phyloP scores from a whole-genome alignment of 2,329 filamentous ascomycete species.

The Cadophora luteo-olivacea region DNA sequence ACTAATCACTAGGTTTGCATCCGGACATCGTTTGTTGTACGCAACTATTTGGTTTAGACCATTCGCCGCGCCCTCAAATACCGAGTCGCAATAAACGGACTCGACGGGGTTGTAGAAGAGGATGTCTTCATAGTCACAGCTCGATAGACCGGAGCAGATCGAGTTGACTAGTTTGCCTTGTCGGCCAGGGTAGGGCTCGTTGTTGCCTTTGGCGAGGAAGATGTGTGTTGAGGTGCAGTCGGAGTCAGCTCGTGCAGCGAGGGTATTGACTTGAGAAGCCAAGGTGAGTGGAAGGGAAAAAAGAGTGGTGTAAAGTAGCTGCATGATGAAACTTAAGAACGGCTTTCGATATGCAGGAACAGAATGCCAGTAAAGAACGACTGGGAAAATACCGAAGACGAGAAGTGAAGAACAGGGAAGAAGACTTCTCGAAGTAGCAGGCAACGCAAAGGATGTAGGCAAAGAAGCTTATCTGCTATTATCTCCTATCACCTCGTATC shows the following conservation, averaged over 20 bases:
- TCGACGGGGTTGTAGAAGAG: constrained; percentile 37
- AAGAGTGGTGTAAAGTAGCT: neutral
- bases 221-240: constrained; percentile 22
- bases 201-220: constrained; percentile 41
- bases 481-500: neutral
- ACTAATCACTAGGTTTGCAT: constrained; percentile 50
- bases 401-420: neutral
- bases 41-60: constrained; percentile 48
- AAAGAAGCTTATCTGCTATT: neutral
- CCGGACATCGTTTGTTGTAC: constrained; percentile 50
- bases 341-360: neutral
- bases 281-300: constrained; percentile 2
- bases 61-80: constrained; percentile 47
- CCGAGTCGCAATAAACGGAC: constrained; percentile 46
- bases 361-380: neutral
- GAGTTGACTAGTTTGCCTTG: constrained; percentile 44
- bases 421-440: neutral
- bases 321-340: neutral
- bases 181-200: constrained; percentile 47
- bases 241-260: constrained; percentile 5
- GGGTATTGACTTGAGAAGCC: constrained; percentile 13
- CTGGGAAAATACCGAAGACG: neutral
- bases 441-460: neutral
- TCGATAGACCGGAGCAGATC: constrained; percentile 42
- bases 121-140: constrained; percentile 46